phyloP scores from a whole-genome alignment of 331 rosid genomes.

The Arachis monticola region DNA sequence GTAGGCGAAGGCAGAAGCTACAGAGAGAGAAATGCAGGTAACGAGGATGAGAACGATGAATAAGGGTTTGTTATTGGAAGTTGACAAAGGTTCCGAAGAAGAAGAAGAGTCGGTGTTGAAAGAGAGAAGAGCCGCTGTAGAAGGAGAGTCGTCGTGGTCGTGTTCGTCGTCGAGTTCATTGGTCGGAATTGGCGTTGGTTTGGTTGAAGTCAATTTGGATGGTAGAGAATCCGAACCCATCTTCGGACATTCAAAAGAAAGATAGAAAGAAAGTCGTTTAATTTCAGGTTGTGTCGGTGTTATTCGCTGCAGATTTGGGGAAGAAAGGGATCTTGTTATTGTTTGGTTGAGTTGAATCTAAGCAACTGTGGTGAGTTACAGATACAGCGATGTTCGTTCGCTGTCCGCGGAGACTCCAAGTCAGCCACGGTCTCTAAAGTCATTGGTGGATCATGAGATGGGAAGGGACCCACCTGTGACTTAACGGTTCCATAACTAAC shows the following conservation, averaged over 20 bases:
- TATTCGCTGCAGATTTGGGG: background rate
- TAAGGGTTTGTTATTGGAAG: slow-evolving; percentile 49
- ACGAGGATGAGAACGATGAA: slow-evolving; percentile 64
- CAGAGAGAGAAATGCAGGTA: slow-evolving; percentile 68
- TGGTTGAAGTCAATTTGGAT: slow-evolving; percentile 46
- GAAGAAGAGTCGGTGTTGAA: slow-evolving; percentile 62
- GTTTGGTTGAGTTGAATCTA: no score
- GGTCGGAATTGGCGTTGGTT: slow-evolving; percentile 39
- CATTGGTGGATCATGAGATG: no score
- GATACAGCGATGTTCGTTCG: no score
- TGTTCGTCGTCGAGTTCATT: slow-evolving; percentile 64
- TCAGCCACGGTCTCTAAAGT: no score
- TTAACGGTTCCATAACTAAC: no score
- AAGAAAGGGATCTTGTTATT: background rate
- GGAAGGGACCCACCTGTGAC: no score
- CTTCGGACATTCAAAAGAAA: background rate
- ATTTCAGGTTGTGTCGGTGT: background rate
- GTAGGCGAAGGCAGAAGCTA: slow-evolving; percentile 75
- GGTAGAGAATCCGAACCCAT: slow-evolving; percentile 66
- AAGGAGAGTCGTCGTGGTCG: slow-evolving; percentile 35
- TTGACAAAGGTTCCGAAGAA: slow-evolving; percentile 11
- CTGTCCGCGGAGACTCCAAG: no score
- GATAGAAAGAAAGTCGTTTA: background rate
- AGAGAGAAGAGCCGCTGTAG: slow-evolving; percentile 68
- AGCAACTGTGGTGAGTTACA: no score